phyloP scores from a whole-genome alignment of 1,139 yeast genomes.

The Blastobotrys serpentis region DNA sequence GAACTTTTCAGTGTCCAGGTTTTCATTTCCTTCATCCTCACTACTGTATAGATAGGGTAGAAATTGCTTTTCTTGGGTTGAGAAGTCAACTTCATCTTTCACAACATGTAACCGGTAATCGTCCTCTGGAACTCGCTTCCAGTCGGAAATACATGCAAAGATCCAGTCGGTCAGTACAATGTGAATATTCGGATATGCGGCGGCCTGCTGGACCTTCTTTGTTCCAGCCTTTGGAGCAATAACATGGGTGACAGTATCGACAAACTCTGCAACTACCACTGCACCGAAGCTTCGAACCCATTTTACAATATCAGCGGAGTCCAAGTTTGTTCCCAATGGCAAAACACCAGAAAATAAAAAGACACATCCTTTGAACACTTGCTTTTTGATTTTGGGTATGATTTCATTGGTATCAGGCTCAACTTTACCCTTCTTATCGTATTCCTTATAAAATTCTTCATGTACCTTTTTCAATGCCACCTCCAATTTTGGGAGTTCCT shows the following conservation, averaged over 20 bases:
- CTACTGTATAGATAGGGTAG: constrained; percentile 29
- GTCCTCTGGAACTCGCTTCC: constrained; percentile 69
- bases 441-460: constrained; percentile 56
- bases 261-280: constrained; percentile 68
- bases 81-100: too few species aligned
- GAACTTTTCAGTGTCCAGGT: constrained; percentile 34
- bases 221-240: constrained; percentile 75
- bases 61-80: too few species aligned
- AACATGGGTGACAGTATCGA: constrained; percentile 81
- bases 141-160: constrained; percentile 75
- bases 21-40: constrained; percentile 47
- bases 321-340: constrained; percentile 71
- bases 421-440: constrained; percentile 31
- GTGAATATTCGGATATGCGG: constrained; percentile 47
- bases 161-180: constrained; percentile 94
- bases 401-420: constrained; percentile 44
- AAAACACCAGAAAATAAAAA: constrained; percentile 83
- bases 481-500: constrained; percentile 65
- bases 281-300: constrained; percentile 97
- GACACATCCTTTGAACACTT: constrained; percentile 65
- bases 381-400: constrained; percentile 67
- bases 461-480: constrained; percentile 65
- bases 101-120: constrained; percentile 50
- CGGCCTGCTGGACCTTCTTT: constrained; percentile 71
- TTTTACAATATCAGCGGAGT: constrained; percentile 71